Evolutionary conservation across 331 rosid species (phyloP).

Genomic region (Stylosanthes scabra): DNA sequence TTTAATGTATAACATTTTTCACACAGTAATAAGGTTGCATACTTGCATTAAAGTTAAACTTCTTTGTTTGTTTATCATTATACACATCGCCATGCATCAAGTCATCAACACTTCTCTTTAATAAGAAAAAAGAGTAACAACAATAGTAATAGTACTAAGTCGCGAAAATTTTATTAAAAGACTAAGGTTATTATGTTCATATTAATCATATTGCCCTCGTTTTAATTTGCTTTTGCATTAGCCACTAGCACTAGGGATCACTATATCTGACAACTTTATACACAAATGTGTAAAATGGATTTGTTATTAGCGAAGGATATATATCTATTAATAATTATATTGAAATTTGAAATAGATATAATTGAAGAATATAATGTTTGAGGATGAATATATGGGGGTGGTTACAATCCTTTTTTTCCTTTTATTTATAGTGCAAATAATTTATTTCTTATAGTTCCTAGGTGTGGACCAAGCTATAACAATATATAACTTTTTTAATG

Average conservation of each 20-base stretch:
- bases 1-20: too few species aligned
- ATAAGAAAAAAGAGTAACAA: neutral
- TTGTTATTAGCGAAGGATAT: too few species aligned
- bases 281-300: neutral
- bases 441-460: conserved; percentile 5
- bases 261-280: conserved; percentile 28
- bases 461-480: conserved; percentile 9
- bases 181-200: too few species aligned
- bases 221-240: neutral
- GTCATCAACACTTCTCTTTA: too few species aligned
- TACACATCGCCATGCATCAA: conserved; percentile 18
- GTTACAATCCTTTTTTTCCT: too few species aligned
- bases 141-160: neutral
- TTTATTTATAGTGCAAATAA: conserved; percentile 4
- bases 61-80: neutral
- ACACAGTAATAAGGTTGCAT: too few species aligned
- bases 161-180: neutral
- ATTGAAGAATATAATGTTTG: too few species aligned
- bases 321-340: neutral
- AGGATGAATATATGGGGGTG: too few species aligned
- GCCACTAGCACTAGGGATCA: neutral
- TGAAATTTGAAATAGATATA: too few species aligned
- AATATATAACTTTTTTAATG: conserved; percentile 6
- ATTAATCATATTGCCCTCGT: too few species aligned
- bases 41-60: too few species aligned